Conservation (phyloP, 2,329 filamentous ascomycete genomes). For the Venturia effusa region DNA sequence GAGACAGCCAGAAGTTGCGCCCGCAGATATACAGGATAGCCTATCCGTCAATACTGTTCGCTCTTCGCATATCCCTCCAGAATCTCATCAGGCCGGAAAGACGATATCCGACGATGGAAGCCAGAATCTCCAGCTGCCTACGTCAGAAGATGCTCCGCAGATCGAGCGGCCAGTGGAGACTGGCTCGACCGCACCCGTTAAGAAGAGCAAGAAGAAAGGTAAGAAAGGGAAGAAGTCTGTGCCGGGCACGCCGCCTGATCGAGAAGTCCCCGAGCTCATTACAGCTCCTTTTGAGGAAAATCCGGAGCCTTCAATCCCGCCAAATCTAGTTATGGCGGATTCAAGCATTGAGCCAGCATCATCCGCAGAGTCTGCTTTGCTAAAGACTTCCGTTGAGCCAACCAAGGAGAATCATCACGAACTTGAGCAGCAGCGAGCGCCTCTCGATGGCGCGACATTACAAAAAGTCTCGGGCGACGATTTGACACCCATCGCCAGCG, state of each 20-base stretch:
- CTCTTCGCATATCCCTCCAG: neutral
- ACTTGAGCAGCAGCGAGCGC: neutral
- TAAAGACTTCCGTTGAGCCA: neutral
- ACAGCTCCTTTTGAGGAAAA: neutral
- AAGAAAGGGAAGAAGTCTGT: constrained; percentile 10
- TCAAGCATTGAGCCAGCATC: neutral
- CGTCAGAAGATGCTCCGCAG: neutral
- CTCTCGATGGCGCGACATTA: neutral
- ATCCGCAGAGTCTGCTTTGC: neutral
- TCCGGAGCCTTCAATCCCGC: neutral
- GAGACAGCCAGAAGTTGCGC: neutral
- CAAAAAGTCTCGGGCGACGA: neutral
- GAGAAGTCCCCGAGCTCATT: neutral
- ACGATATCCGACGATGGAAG: neutral
- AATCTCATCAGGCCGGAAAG: neutral
- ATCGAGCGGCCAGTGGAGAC: constrained; percentile 15
- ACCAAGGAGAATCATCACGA: neutral
- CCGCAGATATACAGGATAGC: neutral
- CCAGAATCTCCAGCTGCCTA: neutral
- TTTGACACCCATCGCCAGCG: neutral
- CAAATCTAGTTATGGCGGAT: neutral
- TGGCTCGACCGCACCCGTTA: constrained; percentile 19
- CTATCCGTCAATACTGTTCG: neutral
- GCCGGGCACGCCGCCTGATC: neutral
- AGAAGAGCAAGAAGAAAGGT: constrained; percentile 10